Evolutionary conservation across 192 early-diverging fungal genomes (phyloP).

Genomic region (Backusella tuberculispora): DNA sequence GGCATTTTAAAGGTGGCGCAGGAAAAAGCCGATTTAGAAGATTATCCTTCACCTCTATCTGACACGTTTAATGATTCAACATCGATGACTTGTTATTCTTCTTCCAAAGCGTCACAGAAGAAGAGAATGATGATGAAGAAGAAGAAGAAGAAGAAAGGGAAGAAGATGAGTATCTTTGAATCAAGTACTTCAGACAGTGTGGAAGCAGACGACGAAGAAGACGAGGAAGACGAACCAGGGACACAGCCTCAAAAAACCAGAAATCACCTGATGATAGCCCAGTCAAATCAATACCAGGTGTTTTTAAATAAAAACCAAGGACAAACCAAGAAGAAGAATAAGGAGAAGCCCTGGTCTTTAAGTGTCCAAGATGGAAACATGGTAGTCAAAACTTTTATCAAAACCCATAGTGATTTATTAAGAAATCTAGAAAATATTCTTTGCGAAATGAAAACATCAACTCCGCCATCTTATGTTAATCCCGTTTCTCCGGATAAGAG

Average conservation of each 20-base stretch:
- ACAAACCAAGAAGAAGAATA: not conserved
- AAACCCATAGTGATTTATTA: not conserved
- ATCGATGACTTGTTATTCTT: not conserved
- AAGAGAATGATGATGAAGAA: not conserved
- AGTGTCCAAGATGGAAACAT: slow-evolving; percentile 16
- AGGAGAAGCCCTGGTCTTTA: not conserved
- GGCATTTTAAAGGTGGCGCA: not conserved
- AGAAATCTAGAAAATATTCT: not conserved
- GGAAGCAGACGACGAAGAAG: not conserved
- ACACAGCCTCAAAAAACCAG: not conserved
- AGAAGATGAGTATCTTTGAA: too few species aligned
- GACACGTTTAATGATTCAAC: not conserved
- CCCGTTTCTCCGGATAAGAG: not conserved
- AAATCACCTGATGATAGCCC: not conserved
- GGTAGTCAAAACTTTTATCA: not conserved
- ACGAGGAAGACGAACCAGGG: not conserved
- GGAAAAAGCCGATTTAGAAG: not conserved
- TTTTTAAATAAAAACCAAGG: not conserved
- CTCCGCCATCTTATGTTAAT: not conserved
- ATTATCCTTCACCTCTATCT: not conserved
- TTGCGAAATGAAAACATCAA: not conserved
- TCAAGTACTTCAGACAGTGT: too few species aligned
- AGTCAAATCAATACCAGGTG: not conserved
- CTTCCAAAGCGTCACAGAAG: too few species aligned
- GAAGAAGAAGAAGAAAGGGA: too few species aligned